Conservation (phyloP, 225 moss, liverwort and hornwort species). For the Antitrichia curtipendula region DNA sequence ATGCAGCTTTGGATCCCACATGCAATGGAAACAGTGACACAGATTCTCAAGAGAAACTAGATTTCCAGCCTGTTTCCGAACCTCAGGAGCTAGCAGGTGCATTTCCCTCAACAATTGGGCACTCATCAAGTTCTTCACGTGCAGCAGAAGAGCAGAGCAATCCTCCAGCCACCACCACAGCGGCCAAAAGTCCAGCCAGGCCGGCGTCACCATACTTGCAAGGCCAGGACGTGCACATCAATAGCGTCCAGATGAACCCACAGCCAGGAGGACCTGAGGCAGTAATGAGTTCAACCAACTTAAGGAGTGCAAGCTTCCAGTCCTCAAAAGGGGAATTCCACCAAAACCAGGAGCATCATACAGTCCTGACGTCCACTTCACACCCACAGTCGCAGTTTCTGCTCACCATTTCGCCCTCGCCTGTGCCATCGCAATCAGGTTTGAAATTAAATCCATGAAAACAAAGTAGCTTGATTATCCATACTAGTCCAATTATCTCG, state of each 20-base stretch:
- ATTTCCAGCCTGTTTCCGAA: not conserved
- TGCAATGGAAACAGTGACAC: not conserved
- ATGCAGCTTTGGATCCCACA: not conserved
- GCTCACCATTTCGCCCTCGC: slow-evolving; percentile 15
- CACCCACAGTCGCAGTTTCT: slow-evolving; percentile 20
- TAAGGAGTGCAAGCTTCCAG: not conserved
- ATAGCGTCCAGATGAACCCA: not conserved
- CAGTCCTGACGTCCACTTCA: not conserved
- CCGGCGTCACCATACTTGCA: slow-evolving; percentile 1
- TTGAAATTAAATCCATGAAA: not conserved
- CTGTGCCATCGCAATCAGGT: slow-evolving; percentile 8
- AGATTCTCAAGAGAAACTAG: not conserved
- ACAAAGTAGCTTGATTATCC: not conserved
- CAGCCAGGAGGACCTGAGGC: not conserved
- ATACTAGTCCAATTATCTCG: not conserved
- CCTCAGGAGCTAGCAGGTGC: not conserved
- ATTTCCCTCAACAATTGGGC: not conserved
- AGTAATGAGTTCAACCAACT: not conserved
- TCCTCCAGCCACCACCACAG: not conserved
- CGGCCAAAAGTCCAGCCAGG: not conserved
- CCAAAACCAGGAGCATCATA: not conserved
- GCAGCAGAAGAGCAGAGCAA: not conserved
- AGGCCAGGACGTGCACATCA: not conserved
- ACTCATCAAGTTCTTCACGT: not conserved
- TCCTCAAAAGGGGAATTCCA: slow-evolving; percentile 8